Evolutionary conservation across 352 stramenopile species (phyloP), one percentile per base, ranked within the genome.

Genomic region (Phytophthora litchii): DNA sequence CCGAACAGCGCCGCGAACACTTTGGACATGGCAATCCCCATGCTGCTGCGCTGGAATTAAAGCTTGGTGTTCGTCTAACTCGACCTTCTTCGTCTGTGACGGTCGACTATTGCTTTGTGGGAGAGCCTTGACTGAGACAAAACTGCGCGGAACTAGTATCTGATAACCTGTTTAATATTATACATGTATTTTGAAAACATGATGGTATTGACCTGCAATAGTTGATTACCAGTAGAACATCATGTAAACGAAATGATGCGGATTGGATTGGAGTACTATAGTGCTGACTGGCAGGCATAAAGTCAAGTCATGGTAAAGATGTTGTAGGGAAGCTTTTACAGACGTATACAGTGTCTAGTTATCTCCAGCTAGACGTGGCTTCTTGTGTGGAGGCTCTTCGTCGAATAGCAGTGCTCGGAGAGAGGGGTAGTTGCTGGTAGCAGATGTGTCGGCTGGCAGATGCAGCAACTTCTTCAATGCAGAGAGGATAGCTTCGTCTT

Each of bases 1-100:
- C 98, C 97, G 80, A 99, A 99, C 32, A 99, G 87, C 59, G 81
- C 92, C 54, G 97, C 92, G 67, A 99, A 99, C 35, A 99, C 72
- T 74, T 96, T 94, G 70, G 87, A 98, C 65, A 99, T 92, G 60
- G 99, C 78, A 55, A 99, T 98, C 41, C 97, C 97, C 97, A 99
- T 99, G 23, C 25, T 31, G 50, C 57, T 51, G 21, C 23, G 42
- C 42, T 36, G 19, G 13, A 23, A 4, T 8, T 48, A 16, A 13
- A 32, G 23, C 32, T 7, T n/a, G n/a, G n/a, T 25, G 37, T n/a
- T 49, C 7, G 29, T 34, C 16, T 17, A n/a, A 54, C 45, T 7
- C 31, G 52, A 57, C 59, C 53, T 64, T 60, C 47, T 57, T 51
- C 12, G n/a, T 14, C 27, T 67, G 25, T 47, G 59, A 21, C 14